These are phyloP conservation scores for Cicer chorassanicum DNA, from an alignment of 306 rosid species.

Conservation along the genomic window DNA sequence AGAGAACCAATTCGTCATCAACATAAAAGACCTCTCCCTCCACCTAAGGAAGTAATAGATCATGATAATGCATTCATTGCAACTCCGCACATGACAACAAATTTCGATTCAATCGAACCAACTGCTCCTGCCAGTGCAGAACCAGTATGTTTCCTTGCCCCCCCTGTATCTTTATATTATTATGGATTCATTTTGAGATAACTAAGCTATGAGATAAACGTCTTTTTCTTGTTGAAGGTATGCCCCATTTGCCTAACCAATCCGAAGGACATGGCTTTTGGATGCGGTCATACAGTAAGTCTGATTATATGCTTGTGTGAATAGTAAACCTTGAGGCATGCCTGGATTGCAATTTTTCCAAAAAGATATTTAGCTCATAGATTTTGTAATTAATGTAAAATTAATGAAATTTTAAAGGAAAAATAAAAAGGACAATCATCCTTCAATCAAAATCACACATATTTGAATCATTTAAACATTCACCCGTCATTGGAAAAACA, in stretches of 20 bases:
- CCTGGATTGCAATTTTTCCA: neutral
- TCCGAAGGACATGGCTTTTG: slow-evolving; percentile 97
- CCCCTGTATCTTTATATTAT: slow-evolving; percentile 16
- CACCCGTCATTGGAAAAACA: neutral
- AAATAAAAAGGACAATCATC: neutral
- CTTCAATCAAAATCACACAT: neutral
- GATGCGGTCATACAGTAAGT: slow-evolving; percentile 94
- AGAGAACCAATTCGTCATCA: slow-evolving; percentile 49
- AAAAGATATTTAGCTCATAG: neutral
- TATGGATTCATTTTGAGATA: slow-evolving; percentile 35
- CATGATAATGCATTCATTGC: slow-evolving; percentile 63
- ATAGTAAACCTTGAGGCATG: neutral
- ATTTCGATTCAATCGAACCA: slow-evolving; percentile 52
- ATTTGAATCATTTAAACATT: slow-evolving; percentile 1
- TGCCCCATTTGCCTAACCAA: slow-evolving; percentile 91
- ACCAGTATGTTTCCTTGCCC: slow-evolving; percentile 55
- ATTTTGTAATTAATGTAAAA: neutral
- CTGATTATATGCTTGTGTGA: slow-evolving; percentile 14
- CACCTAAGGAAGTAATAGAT: slow-evolving; percentile 75
- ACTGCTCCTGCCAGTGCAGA: slow-evolving; percentile 57
- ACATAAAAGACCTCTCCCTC: slow-evolving; percentile 68
- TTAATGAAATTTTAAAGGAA: neutral
- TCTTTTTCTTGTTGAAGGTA: slow-evolving; percentile 56
- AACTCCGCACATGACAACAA: slow-evolving; percentile 41
- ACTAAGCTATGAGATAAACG: slow-evolving; percentile 32